Conservation (phyloP, 208 protist genomes). For the Acanthamoeba polyphaga region DNA sequence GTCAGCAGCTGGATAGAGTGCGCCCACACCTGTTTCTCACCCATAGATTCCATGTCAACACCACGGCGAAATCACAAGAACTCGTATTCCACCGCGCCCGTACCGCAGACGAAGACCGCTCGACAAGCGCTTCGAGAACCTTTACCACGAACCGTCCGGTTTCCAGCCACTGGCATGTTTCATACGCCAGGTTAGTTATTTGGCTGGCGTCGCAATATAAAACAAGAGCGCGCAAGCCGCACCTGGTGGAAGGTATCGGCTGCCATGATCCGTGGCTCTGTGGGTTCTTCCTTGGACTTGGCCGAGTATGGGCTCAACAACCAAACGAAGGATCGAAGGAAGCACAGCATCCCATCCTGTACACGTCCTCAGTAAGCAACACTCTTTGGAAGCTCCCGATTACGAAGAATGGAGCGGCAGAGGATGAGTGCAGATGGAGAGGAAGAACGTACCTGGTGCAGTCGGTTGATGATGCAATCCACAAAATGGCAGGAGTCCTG, state of each 20-base stretch:
- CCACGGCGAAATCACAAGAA: too few relatives aligned
- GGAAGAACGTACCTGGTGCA: not conserved
- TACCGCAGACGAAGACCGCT: not conserved
- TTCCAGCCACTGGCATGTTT: not conserved
- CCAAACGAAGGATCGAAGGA: constrained; percentile 24
- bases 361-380: not conserved
- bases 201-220: not conserved
- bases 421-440: not conserved
- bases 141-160: not conserved
- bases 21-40: not conserved
- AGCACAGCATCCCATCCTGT: not conserved
- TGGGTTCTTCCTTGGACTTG: constrained; percentile 36
- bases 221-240: too few relatives aligned
- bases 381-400: too few relatives aligned
- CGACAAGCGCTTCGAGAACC: not conserved
- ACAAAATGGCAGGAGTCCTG: constrained; percentile 45
- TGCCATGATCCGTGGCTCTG: constrained; percentile 25
- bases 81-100: not conserved
- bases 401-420: not conserved
- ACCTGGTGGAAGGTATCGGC: constrained; percentile 42
- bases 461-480: not conserved
- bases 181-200: not conserved
- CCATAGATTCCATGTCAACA: not conserved
- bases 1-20: not conserved
- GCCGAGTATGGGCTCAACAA: constrained; percentile 42